Base-by-base conservation (phyloP, 2,329 filamentous ascomycete genomes). In the Diaporthe ampelina region DNA sequence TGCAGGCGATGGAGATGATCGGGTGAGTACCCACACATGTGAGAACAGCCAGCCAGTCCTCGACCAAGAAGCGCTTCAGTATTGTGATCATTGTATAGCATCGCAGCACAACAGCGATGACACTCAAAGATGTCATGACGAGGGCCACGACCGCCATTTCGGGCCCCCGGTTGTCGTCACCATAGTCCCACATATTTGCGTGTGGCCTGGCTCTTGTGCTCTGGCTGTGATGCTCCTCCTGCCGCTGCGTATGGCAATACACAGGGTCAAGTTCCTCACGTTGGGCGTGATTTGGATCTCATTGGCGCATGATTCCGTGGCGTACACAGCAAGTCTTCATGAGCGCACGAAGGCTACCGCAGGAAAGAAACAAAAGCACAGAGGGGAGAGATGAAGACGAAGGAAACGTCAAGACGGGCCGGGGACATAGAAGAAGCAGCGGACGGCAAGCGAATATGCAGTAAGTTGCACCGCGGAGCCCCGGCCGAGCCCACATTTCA, bases 11-110 rank as follows among this genome's bases (percentile, higher is more conserved):
- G 2, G 4, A 9, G 19, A 19, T 19, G 1, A 13, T 11, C 17
- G 19, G 43, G 26, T 48, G 57, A 43, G 26, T 37, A 65, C 74
- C 61, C 65, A 75, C 74, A 45, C 74, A 75, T 3, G 74, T 75
- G 59, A 74, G 26, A 9, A 75, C 72, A 19, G 74, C 74, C 40
- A 75, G 68, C 72, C 72, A 75, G 74, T 75, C 74, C 52, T 75
- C 74, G 29, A 75, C 19, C 43, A 75, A 48, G 45, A 75, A 75
- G 37, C 74, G 74, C 19, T 75, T 75, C 43, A 75, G 72, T 37
- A 75, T 75, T 8, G 58, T 26, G 40, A 65, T 50, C 74, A 75
- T 75, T n/a, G 74, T 75, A 32, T 72, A 75, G 40, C 74, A 74
- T 32, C 74, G 72, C 59, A 75, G 58, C 8, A 45, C 52, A 29